phyloP scores from a whole-genome alignment of 140 eudicot genomes.

The Bidens hawaiensis region DNA sequence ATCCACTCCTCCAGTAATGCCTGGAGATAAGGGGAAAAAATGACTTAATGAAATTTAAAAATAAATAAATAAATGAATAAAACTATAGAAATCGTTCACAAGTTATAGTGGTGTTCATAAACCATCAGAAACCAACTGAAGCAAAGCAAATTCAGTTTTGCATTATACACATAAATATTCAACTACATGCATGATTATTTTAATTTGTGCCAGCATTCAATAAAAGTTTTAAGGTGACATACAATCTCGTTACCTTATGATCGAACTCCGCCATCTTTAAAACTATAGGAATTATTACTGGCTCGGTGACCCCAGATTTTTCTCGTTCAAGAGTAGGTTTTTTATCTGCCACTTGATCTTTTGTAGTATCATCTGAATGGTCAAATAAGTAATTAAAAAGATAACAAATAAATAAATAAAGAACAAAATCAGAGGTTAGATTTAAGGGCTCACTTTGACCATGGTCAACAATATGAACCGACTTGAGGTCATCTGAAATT shows the following conservation, averaged over 20 bases:
- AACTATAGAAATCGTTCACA: background rate
- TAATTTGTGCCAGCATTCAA: background rate
- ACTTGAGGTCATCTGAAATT: conserved; percentile 40
- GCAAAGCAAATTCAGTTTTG: background rate
- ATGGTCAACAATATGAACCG: conserved; percentile 40
- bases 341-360: conserved; percentile 44
- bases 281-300: conserved; percentile 87
- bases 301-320: conserved; percentile 71
- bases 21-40: conserved; percentile 35
- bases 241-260: conserved; percentile 62
- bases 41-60: background rate
- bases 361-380: conserved; percentile 41
- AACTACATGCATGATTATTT: background rate
- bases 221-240: background rate
- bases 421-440: conserved; percentile 12
- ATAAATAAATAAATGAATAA: background rate
- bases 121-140: background rate
- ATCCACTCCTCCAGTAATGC: conserved; percentile 97
- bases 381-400: conserved; percentile 19
- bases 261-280: conserved; percentile 96
- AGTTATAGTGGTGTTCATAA: background rate
- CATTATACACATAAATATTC: background rate
- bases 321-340: conserved; percentile 43
- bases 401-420: conserved; percentile 1
- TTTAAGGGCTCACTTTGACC: conserved; percentile 34